Base-by-base conservation (phyloP, 768 basidiomycete genomes). In the Pleurotus ostreatus region DNA sequence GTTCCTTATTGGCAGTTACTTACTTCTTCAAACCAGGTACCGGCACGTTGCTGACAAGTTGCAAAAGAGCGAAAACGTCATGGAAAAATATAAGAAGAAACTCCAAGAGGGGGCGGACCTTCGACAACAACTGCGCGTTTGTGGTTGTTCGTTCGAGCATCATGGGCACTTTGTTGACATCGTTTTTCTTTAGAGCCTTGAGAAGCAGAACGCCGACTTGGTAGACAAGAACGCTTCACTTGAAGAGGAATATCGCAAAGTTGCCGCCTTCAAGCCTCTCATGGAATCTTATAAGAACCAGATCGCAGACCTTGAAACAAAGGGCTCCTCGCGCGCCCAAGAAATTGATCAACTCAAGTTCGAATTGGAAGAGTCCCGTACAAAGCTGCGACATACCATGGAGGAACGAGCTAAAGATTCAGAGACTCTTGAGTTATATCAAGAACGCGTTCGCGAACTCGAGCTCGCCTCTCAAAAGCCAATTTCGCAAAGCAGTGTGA, bases 71-170 rank as follows among this genome's bases (percentile, higher is more conserved):
- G 97, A 98, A 72, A 95, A 95, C 65, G 94, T 97, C 25, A 92
- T 97, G 82, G 94, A 98, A 71, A 99, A 98, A 70, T 95, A 98
- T 71, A 96, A 95, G 75, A 95, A 92, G 80, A 99, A 98, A 72
- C 80, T 98, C 1, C 96, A 98, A 64, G 97, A 98, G 68, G 85
- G 89, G 3, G 93, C 90, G 12, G 92, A 96, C 60, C 75, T 95
- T 16, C 84, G 94, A 23, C 92, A 92, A 59, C 85, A 87, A 56
- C 84, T 95, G 65, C 92, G 90, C 74, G 92, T 88, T 55, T 38
- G 70, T 62, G 22, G 63, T 25, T 25, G 5, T 25, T 25, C 23
- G 5, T 30, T 30, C 9, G 3, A 9, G 2, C 30, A 30, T 11
- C 30, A 30, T 30, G 30, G 30, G 30, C 30, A 3, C 7, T 30